Evolutionary conservation across 371 early-diverging fungal species (phyloP).

Genomic region (Mortierella sp.): DNA sequence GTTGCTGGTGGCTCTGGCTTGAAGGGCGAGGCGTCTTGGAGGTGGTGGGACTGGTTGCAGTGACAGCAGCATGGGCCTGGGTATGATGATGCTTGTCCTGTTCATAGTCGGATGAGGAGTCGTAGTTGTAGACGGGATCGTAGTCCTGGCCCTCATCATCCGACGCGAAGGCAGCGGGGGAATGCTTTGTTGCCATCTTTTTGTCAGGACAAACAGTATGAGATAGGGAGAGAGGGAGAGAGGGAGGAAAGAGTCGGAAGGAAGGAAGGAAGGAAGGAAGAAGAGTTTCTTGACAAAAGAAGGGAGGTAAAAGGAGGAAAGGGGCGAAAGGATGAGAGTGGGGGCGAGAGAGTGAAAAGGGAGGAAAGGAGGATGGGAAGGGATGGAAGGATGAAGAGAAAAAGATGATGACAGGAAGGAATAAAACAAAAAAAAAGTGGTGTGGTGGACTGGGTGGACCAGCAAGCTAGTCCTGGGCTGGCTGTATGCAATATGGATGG

Average conservation of each 20-base stretch:
- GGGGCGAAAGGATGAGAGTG: neutral
- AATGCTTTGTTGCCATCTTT: conserved; percentile 39
- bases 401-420: conserved; percentile 3
- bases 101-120: conserved; percentile 33
- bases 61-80: neutral
- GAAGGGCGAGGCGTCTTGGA: neutral
- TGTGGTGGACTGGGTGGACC: neutral
- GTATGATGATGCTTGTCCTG: conserved; percentile 6
- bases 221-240: neutral
- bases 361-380: neutral
- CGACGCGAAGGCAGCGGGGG: conserved; percentile 20
- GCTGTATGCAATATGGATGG: neutral
- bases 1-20: neutral
- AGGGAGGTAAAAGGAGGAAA: neutral
- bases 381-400: neutral
- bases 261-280: neutral
- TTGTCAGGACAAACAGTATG: neutral
- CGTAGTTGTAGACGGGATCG: conserved; percentile 34
- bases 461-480: neutral
- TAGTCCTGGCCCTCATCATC: conserved; percentile 34
- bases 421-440: neutral
- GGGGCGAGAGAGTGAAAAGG: neutral
- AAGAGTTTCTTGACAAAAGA: neutral
- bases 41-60: neutral
- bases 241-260: neutral